Percentiles rank a stretch among this genome's conserved stretches.
Evolutionary conservation across 345 rosid genomes (phyloP).

Genomic region (Boechera retrofracta): DNA sequence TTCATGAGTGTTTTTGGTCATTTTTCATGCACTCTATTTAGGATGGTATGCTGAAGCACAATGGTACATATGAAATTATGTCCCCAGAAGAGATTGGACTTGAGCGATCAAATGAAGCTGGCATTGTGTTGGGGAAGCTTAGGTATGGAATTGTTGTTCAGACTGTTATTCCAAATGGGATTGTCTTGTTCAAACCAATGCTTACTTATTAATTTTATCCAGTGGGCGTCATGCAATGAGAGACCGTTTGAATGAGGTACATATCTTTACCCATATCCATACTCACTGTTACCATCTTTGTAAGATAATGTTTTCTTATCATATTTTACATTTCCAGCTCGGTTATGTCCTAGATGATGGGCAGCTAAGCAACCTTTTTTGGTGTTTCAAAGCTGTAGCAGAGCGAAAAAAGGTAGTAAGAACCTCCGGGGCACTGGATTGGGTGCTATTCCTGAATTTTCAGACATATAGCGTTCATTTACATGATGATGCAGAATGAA

Average conservation of each 20-base stretch:
- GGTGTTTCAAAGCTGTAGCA: slow-evolving; percentile 87
- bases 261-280: neutral
- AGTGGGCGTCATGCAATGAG: slow-evolving; percentile 91
- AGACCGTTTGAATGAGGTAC: slow-evolving; percentile 74
- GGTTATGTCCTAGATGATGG: slow-evolving; percentile 76
- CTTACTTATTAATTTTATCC: slow-evolving; percentile 21
- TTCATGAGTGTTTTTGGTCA: neutral
- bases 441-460: neutral
- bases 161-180: neutral
- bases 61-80: slow-evolving; percentile 87
- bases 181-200: slow-evolving; percentile 12
- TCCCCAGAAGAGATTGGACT: slow-evolving; percentile 84
- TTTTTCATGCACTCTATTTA: slow-evolving; percentile 29
- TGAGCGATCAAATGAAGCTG: slow-evolving; percentile 75
- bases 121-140: slow-evolving; percentile 86
- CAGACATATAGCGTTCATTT: neutral
- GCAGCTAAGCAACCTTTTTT: slow-evolving; percentile 69
- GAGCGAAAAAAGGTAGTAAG: slow-evolving; percentile 75
- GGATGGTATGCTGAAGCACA: slow-evolving; percentile 93
- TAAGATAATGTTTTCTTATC: slow-evolving; percentile 22
- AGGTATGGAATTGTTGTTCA: slow-evolving; percentile 52
- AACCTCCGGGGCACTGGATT: neutral
- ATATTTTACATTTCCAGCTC: slow-evolving; percentile 52
- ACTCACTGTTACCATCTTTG: slow-evolving; percentile 2
- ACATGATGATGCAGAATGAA: neutral